Evolutionary conservation across 2,329 filamentous ascomycete species (phyloP), one percentile per base, ranked within the genome.

Genomic region (Aspergillus sp.): DNA sequence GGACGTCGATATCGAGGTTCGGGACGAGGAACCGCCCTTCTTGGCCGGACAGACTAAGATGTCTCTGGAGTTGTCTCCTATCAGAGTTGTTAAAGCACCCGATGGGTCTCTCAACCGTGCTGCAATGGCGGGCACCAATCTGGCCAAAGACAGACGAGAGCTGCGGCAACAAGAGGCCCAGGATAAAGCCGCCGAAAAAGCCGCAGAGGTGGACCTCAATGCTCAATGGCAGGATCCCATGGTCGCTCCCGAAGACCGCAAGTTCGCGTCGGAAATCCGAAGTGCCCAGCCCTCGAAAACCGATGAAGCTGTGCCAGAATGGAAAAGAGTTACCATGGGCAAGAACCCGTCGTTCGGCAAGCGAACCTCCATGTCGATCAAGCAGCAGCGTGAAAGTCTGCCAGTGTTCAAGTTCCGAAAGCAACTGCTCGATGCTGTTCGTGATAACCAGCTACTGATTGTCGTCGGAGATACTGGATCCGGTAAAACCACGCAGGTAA

Each of bases 171-270:
- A 95, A 67, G 93, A 99, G 72, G 86, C 85, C 0, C 88, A 95
- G 54, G 91, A 88, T 73, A 77, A 88, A 74, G 76, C 83, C 4
- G 88, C 91, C 19, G 85, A 94, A 56, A 85, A 89, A 58, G 81
- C 85, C 2, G 77, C 85, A 0, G 88, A 91, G 64, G 88, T 94
- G 29, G 91, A 97, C 64, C 78, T 99, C 3, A 85, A 88, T 48
- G 85, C 89, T 11, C 91, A 97, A 71, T 99, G 95, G 95, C 88
- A 97, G 53, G 94, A 99, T 69, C 94, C 94, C 0, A 96, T 99
- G 92, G 88, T 91, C 13, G 84, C 87, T 20, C 87, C 90, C 1
- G 88, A 94, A 58, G 85, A 92, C 68, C 83, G 88, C 50, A 88
- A 94, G 59, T 99, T 99, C 72, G 94, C 94, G 1, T 87, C 87